phyloP scores from a whole-genome alignment of 352 stramenopile species.

The Globisporangium recalcitrans region DNA sequence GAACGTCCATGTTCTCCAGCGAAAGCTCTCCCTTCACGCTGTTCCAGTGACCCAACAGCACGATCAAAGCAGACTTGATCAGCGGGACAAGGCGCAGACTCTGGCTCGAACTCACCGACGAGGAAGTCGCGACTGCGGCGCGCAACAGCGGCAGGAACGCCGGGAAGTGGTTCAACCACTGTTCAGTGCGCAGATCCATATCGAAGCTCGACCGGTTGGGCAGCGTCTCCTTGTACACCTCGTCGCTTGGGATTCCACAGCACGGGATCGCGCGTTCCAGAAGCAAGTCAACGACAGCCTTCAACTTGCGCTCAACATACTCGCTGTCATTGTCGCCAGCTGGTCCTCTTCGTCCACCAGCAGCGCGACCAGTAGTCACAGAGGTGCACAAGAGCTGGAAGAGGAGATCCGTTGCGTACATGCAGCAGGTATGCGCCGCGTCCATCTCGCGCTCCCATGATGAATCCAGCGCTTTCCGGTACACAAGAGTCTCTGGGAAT shows the following conservation, averaged over 20 bases:
- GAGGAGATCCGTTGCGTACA: conserved; percentile 51
- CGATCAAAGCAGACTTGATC: conserved; percentile 69
- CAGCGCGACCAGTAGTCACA: conserved; percentile 17
- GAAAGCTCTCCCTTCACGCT: conserved; percentile 66
- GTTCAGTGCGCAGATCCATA: conserved; percentile 72
- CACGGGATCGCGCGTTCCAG: conserved; percentile 71
- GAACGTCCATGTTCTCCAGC: conserved; percentile 64
- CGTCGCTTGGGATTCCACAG: conserved; percentile 70
- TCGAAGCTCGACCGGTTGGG: conserved; percentile 81
- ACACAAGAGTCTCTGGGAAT: conserved; percentile 44
- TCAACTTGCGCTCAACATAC: conserved; percentile 38
- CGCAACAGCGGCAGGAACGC: conserved; percentile 61
- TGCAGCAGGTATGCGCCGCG: conserved; percentile 46
- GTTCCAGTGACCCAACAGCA: conserved; percentile 80
- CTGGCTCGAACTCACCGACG: conserved; percentile 35
- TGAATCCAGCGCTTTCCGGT: conserved; percentile 67
- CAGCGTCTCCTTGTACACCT: conserved; percentile 78
- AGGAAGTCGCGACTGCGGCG: conserved; percentile 31
- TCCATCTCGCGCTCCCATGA: conserved; percentile 71
- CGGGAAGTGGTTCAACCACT: conserved; percentile 82
- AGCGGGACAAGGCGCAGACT: conserved; percentile 57
- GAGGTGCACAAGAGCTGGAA: conserved; percentile 30
- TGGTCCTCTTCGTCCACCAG: not conserved
- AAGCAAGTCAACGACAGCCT: conserved; percentile 58
- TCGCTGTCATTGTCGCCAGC: conserved; percentile 7